Base-by-base conservation (phyloP, 805 yeast genomes). In the Pichia cabralensis region DNA sequence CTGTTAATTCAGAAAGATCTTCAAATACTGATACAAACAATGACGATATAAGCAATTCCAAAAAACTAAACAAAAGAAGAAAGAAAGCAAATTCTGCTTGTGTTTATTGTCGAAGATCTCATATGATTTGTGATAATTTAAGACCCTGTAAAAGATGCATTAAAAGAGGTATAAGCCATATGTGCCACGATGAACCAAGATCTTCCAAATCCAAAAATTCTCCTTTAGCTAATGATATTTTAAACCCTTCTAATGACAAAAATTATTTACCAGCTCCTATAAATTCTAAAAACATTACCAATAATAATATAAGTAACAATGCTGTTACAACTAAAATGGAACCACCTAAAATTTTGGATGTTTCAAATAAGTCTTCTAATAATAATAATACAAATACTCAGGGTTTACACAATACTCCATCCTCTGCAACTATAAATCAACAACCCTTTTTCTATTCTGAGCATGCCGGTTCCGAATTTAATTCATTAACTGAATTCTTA, bases 401-500 rank as follows among this genome's bases (percentile, higher is more conserved):
- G n/a, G n/a, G n/a, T n/a, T n/a, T n/a, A n/a, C n/a, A 20, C 8
- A 20, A 20, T 20, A 20, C 22, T 20, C 42, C 45, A 8, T 38
- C 53, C 2, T 33, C 55, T 9, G 36, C 51, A 0, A 35, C 56
- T 5, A 41, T 59, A n/a, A 58, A 69, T 45, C 83, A 76, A 39
- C 82, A 76, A 42, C 92, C 94, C 1, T 73, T 80, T 38, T 86
- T 86, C 60, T 80, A 75, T 43, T 81, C 95, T 0, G 95, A 86
- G 48, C 94, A 86, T 52, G 94, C 92, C 0, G 95, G 95, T 2
- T 78, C 92, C 15, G 96, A 88, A 58, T 86, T 88, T 51, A 76
- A 85, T 42, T 85, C 95, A 1, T 63, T 88, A 45, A 85, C 85
- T 39, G 96, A 88, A 52, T 88, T 88, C 48, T 61, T 88, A 34